Evolutionary conservation across 192 early-diverging fungal genomes (phyloP).

Genomic region (Physocladia obscura): DNA sequence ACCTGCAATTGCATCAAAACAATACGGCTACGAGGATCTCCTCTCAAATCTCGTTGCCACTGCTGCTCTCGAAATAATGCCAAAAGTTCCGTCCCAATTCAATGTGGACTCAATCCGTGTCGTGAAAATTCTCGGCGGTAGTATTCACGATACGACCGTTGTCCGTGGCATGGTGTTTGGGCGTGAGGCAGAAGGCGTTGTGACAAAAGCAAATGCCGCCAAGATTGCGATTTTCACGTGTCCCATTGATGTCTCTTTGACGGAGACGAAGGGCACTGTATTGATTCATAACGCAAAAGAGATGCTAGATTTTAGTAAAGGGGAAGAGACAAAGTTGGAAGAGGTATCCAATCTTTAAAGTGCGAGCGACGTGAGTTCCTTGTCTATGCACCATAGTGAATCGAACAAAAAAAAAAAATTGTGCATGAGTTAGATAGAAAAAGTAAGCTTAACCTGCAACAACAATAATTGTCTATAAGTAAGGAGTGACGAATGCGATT

Average conservation of each 20-base stretch:
- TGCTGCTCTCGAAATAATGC: constrained; percentile 86
- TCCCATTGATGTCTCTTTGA: constrained; percentile 87
- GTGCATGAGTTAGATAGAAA: no score
- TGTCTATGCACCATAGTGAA: no score
- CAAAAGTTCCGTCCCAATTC: constrained; percentile 79
- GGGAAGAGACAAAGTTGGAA: constrained; percentile 91
- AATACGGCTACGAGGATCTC: constrained; percentile 93
- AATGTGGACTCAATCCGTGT: constrained; percentile 95
- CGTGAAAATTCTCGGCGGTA: constrained; percentile 94
- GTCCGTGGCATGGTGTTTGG: constrained; percentile 98
- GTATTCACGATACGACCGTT: constrained; percentile 83
- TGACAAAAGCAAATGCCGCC: constrained; percentile 72
- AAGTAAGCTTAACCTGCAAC: no score
- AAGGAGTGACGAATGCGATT: no score
- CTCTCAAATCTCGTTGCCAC: constrained; percentile 78
- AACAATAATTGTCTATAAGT: no score
- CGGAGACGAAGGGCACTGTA: constrained; percentile 99
- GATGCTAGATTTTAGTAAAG: constrained; percentile 95
- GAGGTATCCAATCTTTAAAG: constrained; percentile 33
- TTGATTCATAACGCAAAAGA: constrained; percentile 93
- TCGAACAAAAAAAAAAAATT: no score
- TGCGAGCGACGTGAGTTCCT: no score
- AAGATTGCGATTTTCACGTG: constrained; percentile 95
- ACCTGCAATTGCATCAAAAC: constrained; percentile 86
- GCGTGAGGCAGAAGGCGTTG: constrained; percentile 78